These are phyloP conservation scores for Cicer chorassanicum DNA, from an alignment of 306 rosid species.

Conservation along the genomic window DNA sequence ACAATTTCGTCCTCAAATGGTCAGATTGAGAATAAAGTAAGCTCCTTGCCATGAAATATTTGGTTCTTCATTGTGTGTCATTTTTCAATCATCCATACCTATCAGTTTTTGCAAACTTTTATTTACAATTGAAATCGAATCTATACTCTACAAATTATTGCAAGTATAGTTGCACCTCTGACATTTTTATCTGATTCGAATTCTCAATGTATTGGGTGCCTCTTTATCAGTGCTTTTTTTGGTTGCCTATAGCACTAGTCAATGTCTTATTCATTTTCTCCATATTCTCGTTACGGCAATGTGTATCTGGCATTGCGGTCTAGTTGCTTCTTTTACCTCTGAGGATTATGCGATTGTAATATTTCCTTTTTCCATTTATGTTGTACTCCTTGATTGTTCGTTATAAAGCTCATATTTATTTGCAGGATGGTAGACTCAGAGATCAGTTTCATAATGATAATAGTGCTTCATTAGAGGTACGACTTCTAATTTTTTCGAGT, in stretches of 20 bases:
- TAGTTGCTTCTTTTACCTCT: constrained; percentile 40
- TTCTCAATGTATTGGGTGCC: constrained; percentile 6
- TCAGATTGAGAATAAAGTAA: constrained; percentile 72
- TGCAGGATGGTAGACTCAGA: constrained; percentile 70
- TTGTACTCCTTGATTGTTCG: constrained; percentile 21
- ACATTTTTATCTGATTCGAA: neutral
- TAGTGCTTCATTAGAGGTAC: constrained; percentile 66
- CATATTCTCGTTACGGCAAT: neutral
- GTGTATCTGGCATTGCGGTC: constrained; percentile 30
- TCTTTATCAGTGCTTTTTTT: neutral
- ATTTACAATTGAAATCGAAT: neutral
- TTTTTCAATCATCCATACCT: constrained; percentile 25
- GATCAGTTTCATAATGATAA: constrained; percentile 64
- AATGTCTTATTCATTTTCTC: neutral
- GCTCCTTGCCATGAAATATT: constrained; percentile 39
- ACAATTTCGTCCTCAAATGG: constrained; percentile 70
- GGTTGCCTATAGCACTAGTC: neutral
- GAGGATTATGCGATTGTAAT: neutral
- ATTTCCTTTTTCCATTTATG: constrained; percentile 19
- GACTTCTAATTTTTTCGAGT: constrained; percentile 29
- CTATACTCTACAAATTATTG: constrained; percentile 21
- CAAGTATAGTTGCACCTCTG: constrained; percentile 10
- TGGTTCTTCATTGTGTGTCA: constrained; percentile 28
- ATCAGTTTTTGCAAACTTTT: constrained; percentile 16
- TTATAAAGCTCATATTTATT: constrained; percentile 29